Evolutionary conservation across 2,329 filamentous ascomycete species (phyloP), one percentile per base, ranked within the genome.

Genomic region (Metarhizium rileyi): DNA sequence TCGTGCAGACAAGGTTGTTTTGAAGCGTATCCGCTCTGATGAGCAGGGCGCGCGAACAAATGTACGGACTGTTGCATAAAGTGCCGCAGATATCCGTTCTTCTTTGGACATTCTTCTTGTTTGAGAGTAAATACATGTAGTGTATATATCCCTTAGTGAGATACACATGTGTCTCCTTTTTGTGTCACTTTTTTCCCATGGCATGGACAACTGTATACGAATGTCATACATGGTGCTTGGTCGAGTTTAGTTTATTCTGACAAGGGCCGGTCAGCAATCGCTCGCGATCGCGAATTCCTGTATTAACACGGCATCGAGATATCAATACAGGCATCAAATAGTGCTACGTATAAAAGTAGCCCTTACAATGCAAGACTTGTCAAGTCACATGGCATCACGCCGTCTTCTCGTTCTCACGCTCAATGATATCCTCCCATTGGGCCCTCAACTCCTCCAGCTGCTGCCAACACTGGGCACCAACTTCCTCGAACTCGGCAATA

Each of bases 361-460:
- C n/a, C n/a, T n/a, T n/a, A 8, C 8, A 18, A 16, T 22, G 16
- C 4, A 3, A 42, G 12, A 9, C 23, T 25, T 12, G 7, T 25
- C 22, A 9, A 12, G 7, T 6, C 38, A 40, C 41, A 22, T 40
- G 23, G 18, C 10, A 45, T 18, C 18, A 28, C 23, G 35, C 52
- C 46, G 54, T 58, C 14, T 42, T 25, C 14, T 42, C 3, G 12
- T 58, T 45, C 10, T 50, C 54, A 43, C 50, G 38, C 35, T 55
- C 55, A 6, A 63, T 45, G 46, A 63, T 60, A n/a, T 56, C 67
- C 63, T 80, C 83, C 89, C 83, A 90, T 58, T 78, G 71, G 25
- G 62, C 63, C 57, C 89, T 74, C 70, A 94, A 64, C 56, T 70
- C 72, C 71, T 93, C 88, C 76, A 93, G 84, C 66, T 80, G 73